Conservation (phyloP, 257 asterid species). For the Anisodus acutangulus region DNA sequence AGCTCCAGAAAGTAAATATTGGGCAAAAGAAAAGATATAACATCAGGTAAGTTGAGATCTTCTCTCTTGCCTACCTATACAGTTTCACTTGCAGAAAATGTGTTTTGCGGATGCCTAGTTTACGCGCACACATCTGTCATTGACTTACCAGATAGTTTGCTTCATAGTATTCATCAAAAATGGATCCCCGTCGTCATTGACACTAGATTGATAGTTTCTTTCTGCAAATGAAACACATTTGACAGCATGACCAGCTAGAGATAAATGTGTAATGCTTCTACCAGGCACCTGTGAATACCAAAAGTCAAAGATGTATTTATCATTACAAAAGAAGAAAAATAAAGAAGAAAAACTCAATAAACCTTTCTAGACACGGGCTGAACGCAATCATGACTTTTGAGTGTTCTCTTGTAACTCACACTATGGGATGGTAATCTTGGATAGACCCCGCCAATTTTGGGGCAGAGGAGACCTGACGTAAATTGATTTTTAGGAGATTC, state of each 20-base stretch:
- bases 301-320: conserved; percentile 16
- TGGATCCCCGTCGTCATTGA: conserved; percentile 54
- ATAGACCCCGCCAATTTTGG: conserved; percentile 33
- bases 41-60: background rate
- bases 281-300: conserved; percentile 37
- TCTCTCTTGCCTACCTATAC: background rate
- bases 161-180: conserved; percentile 50
- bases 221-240: conserved; percentile 47
- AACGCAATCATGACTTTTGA: conserved; percentile 31
- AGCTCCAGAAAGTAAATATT: background rate
- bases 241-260: conserved; percentile 33
- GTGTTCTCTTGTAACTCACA: conserved; percentile 32
- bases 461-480: conserved; percentile 42
- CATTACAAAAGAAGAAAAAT: background rate
- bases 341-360: conserved; percentile 29
- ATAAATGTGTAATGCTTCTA: conserved; percentile 31
- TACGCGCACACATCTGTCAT: background rate
- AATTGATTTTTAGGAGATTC: conserved; percentile 4
- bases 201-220: conserved; percentile 51
- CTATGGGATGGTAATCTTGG: conserved; percentile 37
- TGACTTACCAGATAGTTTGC: conserved; percentile 55
- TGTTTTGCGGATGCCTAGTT: background rate
- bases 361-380: conserved; percentile 42
- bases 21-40: background rate
- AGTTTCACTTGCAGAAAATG: background rate